A percentile compares a stretch with the other conserved stretches of the same genome.
Evolutionary conservation across 164 flowering plant genomes (phyloP).

Genomic region (Stephania yunnanensis): DNA sequence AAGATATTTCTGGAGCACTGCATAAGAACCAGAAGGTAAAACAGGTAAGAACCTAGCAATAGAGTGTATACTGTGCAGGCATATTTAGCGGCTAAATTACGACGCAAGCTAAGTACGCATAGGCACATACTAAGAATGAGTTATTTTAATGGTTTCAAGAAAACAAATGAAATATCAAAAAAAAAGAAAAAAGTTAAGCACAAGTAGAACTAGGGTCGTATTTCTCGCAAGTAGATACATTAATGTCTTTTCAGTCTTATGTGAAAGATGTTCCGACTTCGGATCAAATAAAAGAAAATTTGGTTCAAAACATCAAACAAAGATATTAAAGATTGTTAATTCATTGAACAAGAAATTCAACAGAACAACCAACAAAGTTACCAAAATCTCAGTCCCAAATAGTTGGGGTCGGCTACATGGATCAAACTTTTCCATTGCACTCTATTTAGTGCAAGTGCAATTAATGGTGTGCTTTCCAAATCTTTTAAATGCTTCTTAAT

Average conservation of each 20-base stretch:
- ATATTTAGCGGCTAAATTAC: not conserved
- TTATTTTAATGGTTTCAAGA: not conserved
- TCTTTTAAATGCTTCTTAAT: too few relatives aligned
- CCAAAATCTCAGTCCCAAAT: not conserved
- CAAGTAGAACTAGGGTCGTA: not conserved
- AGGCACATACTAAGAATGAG: not conserved
- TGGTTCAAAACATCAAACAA: too few relatives aligned
- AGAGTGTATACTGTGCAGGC: not conserved
- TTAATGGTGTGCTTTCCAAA: too few relatives aligned
- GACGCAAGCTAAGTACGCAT: not conserved
- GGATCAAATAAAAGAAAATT: too few relatives aligned
- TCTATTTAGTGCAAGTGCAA: too few relatives aligned
- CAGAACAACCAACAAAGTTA: not conserved
- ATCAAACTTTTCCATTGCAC: too few relatives aligned
- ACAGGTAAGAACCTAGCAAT: conserved; percentile 1
- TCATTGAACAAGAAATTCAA: too few relatives aligned
- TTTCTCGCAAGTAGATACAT: too few relatives aligned
- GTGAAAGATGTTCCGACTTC: too few relatives aligned
- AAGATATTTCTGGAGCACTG: conserved; percentile 88
- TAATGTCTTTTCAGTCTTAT: too few relatives aligned
- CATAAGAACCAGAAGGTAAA: conserved; percentile 10
- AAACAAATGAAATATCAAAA: not conserved
- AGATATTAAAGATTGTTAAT: too few relatives aligned
- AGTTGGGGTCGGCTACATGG: too few relatives aligned
- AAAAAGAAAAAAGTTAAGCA: not conserved